phyloP scores from a whole-genome alignment of 2,329 filamentous ascomycete genomes.

The Rhynchosporium agropyri region DNA sequence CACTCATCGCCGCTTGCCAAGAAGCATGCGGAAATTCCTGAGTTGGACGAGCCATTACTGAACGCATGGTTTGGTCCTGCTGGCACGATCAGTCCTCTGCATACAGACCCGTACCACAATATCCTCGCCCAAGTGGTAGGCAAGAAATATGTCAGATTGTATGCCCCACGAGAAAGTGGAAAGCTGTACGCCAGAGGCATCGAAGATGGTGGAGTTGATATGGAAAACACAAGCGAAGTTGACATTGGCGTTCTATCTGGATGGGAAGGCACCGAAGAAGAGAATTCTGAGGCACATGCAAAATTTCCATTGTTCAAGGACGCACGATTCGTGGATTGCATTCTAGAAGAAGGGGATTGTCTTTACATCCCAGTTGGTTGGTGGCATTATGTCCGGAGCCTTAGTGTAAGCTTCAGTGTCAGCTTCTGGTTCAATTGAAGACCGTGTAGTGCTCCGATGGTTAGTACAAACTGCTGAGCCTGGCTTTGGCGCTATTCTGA shows the following conservation, averaged over 20 bases:
- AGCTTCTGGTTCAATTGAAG: slow-evolving; percentile 88
- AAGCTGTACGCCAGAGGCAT: slow-evolving; percentile 62
- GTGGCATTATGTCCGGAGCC: slow-evolving; percentile 95
- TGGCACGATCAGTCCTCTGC: slow-evolving; percentile 86
- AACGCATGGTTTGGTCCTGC: slow-evolving; percentile 94
- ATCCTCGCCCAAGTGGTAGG: slow-evolving; percentile 88
- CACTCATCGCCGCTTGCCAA: slow-evolving; percentile 49
- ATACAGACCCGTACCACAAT: slow-evolving; percentile 94
- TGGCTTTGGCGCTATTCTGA: background rate
- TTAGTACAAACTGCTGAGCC: background rate
- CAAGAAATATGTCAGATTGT: slow-evolving; percentile 87
- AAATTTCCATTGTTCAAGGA: slow-evolving; percentile 33
- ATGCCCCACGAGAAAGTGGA: slow-evolving; percentile 65
- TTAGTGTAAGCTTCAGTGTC: slow-evolving; percentile 88
- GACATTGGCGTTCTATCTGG: slow-evolving; percentile 74
- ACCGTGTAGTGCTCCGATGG: background rate
- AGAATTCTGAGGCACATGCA: slow-evolving; percentile 24
- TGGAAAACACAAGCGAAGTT: slow-evolving; percentile 85
- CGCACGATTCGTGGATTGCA: slow-evolving; percentile 62
- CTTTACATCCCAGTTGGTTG: slow-evolving; percentile 91
- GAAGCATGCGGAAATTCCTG: slow-evolving; percentile 45
- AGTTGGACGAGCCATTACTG: slow-evolving; percentile 64
- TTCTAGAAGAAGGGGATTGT: slow-evolving; percentile 80
- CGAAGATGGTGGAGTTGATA: slow-evolving; percentile 73
- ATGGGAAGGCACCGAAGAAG: slow-evolving; percentile 49